Evolutionary conservation across 805 yeast genomes (phyloP), one percentile per base, ranked within the genome.

Genomic region (Candida caryicola): DNA sequence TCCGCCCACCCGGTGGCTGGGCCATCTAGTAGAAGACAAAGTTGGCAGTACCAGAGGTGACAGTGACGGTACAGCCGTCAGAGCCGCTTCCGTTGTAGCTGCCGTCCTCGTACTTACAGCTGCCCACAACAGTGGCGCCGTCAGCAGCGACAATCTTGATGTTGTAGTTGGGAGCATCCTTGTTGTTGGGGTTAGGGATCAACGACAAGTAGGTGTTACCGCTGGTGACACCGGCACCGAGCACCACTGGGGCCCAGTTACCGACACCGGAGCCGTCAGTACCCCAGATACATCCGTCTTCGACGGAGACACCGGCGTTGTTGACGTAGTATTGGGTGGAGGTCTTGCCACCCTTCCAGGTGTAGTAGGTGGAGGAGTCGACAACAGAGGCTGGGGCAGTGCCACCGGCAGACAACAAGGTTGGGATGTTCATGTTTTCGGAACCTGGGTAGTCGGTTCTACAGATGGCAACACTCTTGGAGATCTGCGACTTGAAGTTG

Each of bases 401-500:
- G 29, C 67, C 67, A 43, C 82, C 82, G 26, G 76, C 79, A 27
- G 62, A 54, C 40, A 82, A 77, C 47, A 77, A 71, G 43, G 87
- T 81, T 57, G 89, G 89, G 44, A 82, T 71, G 54, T 74, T 81
- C 89, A 82, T 82, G 66, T 81, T 82, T 70, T 82, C 89, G 37
- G 88, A 77, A 66, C 89, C 89, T 54, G 89, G 89, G 67, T 82
- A 82, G 62, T 82, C 89, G 45, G 89, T 82, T 72, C 86, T 76
- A 64, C 89, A 82, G 43, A 82, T 69, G 32, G 87, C 81, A 46
- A 82, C 81, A 31, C 68, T 66, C 43, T 76, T 57, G 46, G 54
- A 54, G 39, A 79, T 59, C 46, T 79, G 60, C 43, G 78, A 73
- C 31, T 65, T 71, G 41, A 79, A 83, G 36, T 55, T 51, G 36